Conservation (phyloP, 208 protist genomes). For the Naegleria lovaniensis region DNA sequence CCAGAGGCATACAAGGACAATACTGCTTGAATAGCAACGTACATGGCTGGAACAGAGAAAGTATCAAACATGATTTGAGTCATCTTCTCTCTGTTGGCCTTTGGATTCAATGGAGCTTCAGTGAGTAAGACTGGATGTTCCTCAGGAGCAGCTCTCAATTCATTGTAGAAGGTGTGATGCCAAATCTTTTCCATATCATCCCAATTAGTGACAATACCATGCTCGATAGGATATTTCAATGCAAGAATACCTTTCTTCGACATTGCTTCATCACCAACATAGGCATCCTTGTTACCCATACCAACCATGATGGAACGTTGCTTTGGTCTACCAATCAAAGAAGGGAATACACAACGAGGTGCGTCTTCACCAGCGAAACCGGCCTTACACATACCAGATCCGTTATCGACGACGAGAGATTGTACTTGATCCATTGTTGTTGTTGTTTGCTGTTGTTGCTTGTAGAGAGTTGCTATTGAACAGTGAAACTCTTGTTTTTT, state of each 20-base stretch:
- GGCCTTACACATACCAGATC: background rate
- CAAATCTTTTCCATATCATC: slow-evolving; percentile 26
- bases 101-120: slow-evolving; percentile 57
- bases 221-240: background rate
- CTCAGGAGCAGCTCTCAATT: slow-evolving; percentile 29
- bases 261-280: slow-evolving; percentile 60
- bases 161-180: background rate
- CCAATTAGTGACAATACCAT: background rate
- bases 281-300: slow-evolving; percentile 31
- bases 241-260: slow-evolving; percentile 33
- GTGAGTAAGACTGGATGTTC: slow-evolving; percentile 47
- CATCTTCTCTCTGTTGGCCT: slow-evolving; percentile 52
- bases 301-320: slow-evolving; percentile 33
- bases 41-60: background rate
- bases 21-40: background rate
- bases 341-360: background rate
- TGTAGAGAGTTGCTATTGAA: too few relatives aligned
- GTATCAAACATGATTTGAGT: slow-evolving; percentile 56
- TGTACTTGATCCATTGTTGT: background rate
- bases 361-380: slow-evolving; percentile 14
- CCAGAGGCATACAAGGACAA: background rate
- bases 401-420: background rate
- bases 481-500: too few relatives aligned
- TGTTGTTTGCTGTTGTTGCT: too few relatives aligned
- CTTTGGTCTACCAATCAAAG: slow-evolving; percentile 33